These are phyloP conservation scores for Elasticomyces elasticus DNA, from an alignment of 495 filamentous ascomycete genomes.

Conservation along the genomic window DNA sequence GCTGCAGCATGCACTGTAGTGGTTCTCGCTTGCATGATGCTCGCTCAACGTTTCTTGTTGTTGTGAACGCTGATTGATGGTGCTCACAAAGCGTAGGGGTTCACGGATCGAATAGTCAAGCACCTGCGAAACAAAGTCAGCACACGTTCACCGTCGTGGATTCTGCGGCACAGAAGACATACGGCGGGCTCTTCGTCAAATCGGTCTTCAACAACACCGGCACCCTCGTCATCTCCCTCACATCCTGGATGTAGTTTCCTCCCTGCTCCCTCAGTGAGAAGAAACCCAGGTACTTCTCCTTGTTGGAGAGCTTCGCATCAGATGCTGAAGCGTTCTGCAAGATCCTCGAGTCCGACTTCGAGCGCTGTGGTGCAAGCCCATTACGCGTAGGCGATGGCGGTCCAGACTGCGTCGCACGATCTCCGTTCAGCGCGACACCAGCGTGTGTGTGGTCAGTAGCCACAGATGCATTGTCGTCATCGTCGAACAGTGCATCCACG, in stretches of 20 bases:
- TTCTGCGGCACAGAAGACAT: constrained; percentile 38
- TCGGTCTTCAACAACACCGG: constrained; percentile 97
- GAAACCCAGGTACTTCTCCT: constrained; percentile 87
- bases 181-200: constrained; percentile 97
- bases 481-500: constrained; percentile 85
- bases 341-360: constrained; percentile 85
- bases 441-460: constrained; percentile 65
- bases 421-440: constrained; percentile 67
- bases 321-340: constrained; percentile 56
- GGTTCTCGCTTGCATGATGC: neutral
- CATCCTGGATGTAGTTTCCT: constrained; percentile 94
- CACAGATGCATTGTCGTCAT: constrained; percentile 81
- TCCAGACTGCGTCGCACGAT: constrained; percentile 87
- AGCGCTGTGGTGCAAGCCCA: constrained; percentile 71
- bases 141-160: neutral
- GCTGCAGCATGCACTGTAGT: neutral
- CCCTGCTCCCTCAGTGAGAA: constrained; percentile 87
- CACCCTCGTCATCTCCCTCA: constrained; percentile 92
- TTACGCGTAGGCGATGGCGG: constrained; percentile 83
- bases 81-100: constrained; percentile 79
- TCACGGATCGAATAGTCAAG: constrained; percentile 92
- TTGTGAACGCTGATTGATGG: neutral
- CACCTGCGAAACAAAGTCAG: constrained; percentile 50
- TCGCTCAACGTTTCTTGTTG: neutral
- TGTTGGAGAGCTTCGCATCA: constrained; percentile 75